Evolutionary conservation across 164 flowering plant species (phyloP), one percentile per base, ranked within the genome.

Genomic region (Stephania yunnanensis): DNA sequence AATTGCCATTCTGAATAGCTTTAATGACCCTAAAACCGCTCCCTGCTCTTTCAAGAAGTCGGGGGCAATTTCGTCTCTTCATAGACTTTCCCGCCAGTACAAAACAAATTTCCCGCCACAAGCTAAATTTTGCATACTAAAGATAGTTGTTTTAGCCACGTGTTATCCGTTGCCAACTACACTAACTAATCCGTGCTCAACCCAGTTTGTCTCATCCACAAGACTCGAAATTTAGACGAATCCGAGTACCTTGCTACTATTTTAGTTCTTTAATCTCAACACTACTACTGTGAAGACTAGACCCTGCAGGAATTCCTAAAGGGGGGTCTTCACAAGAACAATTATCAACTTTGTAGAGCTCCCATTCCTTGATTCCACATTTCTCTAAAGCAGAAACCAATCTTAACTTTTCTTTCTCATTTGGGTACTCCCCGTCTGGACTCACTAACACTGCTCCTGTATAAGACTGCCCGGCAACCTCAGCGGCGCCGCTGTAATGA

Each of bases 401-500:
- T 73, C 88, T 86, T 36, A 36, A 69, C 1, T 71, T 74, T 68
- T 84, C 85, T 20, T 2, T 72, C 73, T 90, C 87, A 36, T 71
- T 58, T 19, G 97, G 98, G 81, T 87, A 87, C 63, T 80, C 78
- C 9, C 99, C 99, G 71, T 89, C 85, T 1, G 93, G 97, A 74
- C 87, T 93, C 29, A 90, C 97, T 76, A 95, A 89, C 72, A 93
- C 99, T 2, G 97, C 99, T 31, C 99, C 99, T 6, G 97, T 89
- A 74, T 95, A 93, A n/a, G 92, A 86, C 81, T 90, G 99, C 9
- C 99, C 99, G 0, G 99, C 97, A 52, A 77, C 97, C 63, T 86
- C 85, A 75, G 99, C 99, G 74, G 99, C 99, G 10, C 99, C 99
- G 42, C 81, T 81, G 52, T 95, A 95, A 75, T 93, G 94, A 79